Percentiles rank a stretch among this genome's conserved stretches.
Evolutionary conservation across 176 grass and related monocot genomes (phyloP).

Genomic region (Pontederia paniculata): DNA sequence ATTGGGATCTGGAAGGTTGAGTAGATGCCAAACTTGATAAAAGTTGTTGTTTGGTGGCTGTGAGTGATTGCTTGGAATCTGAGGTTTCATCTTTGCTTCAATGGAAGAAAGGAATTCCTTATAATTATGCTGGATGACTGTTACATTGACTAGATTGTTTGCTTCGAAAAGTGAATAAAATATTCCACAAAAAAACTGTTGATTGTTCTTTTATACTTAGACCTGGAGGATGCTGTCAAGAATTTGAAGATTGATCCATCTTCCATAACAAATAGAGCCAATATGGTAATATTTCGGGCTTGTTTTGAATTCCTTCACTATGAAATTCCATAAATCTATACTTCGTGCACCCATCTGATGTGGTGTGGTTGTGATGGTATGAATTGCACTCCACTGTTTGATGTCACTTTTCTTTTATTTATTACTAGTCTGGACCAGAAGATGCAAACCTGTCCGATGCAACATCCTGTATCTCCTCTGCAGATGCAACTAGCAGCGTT

Average conservation of each 20-base stretch:
- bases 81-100: too few relatives aligned
- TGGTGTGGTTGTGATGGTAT: slow-evolving; percentile 17
- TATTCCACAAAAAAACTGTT: too few relatives aligned
- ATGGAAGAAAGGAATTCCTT: too few relatives aligned
- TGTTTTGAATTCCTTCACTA: slow-evolving; percentile 1
- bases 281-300: slow-evolving; percentile 41
- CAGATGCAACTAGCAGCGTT: slow-evolving; percentile 41
- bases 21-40: too few relatives aligned
- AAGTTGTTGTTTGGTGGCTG: too few relatives aligned
- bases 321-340: slow-evolving; percentile 16
- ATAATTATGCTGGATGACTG: too few relatives aligned
- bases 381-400: slow-evolving; percentile 14
- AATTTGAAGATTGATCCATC: slow-evolving; percentile 60
- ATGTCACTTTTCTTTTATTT: slow-evolving; percentile 7
- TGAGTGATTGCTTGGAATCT: too few relatives aligned
- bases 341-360: not conserved
- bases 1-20: too few relatives aligned
- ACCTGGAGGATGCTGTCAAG: slow-evolving; percentile 41
- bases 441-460: slow-evolving; percentile 47
- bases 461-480: slow-evolving; percentile 71
- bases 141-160: too few relatives aligned
- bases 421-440: slow-evolving; percentile 39
- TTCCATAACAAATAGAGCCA: slow-evolving; percentile 34
- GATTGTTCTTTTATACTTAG: slow-evolving; percentile 21
- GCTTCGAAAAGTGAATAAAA: too few relatives aligned